A percentile compares a stretch with the other conserved stretches of the same genome.
Conservation (phyloP, 768 basidiomycete species). For the Cystobasidium tubakii region DNA sequence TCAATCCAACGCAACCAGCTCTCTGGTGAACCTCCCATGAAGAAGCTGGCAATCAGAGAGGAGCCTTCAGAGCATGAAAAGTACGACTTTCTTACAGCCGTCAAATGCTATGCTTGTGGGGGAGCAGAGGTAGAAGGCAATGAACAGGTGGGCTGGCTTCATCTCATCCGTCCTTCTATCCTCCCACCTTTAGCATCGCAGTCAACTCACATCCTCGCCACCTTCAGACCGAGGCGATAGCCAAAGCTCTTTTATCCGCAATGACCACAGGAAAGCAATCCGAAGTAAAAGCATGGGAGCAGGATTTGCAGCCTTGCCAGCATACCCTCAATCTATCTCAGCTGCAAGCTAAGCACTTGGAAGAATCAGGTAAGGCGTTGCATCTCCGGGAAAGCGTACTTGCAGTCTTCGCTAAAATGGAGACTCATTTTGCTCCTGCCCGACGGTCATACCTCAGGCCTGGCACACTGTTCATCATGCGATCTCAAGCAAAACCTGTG, state of each 20-base stretch:
- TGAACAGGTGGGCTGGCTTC: constrained; percentile 36
- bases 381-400: too few species aligned
- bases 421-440: background rate
- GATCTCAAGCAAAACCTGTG: constrained; percentile 86
- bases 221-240: constrained; percentile 40
- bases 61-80: constrained; percentile 67
- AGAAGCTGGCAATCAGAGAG: constrained; percentile 76
- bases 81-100: constrained; percentile 61
- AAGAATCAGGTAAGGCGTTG: constrained; percentile 57
- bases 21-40: constrained; percentile 75
- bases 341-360: constrained; percentile 50
- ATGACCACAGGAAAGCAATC: constrained; percentile 84
- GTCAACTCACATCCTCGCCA: background rate
- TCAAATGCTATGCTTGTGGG: constrained; percentile 71
- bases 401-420: background rate
- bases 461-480: constrained; percentile 75
- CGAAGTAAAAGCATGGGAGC: constrained; percentile 96
- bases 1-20: too few species aligned
- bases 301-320: constrained; percentile 80
- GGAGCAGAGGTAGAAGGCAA: constrained; percentile 19
- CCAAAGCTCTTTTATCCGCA: constrained; percentile 67
- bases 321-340: constrained; percentile 64
- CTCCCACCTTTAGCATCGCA: background rate
- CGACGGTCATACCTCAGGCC: constrained; percentile 53
- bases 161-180: background rate